Conservation (phyloP, 2,329 filamentous ascomycete species). For the Nemania diffusa region DNA sequence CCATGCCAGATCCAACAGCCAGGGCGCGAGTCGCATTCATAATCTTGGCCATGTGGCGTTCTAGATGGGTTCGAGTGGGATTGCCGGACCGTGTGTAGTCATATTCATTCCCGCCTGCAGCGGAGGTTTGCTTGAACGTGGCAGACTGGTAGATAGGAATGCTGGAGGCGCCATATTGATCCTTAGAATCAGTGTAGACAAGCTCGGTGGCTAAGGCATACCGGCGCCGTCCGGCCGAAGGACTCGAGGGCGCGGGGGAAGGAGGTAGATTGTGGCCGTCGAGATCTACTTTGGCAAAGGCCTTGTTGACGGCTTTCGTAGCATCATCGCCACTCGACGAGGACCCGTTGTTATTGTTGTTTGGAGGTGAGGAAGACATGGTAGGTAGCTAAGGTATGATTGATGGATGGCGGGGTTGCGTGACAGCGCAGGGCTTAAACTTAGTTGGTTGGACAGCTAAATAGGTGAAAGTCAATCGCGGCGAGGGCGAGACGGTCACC, state of each 20-base stretch:
- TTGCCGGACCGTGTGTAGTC: conserved; percentile 99
- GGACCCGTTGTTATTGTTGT: conserved; percentile 44
- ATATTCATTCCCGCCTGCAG: conserved; percentile 85
- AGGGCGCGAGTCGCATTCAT: conserved; percentile 94
- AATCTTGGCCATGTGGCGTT: conserved; percentile 97
- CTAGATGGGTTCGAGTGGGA: conserved; percentile 93
- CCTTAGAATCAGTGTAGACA: conserved; percentile 93
- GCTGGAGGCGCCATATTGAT: conserved; percentile 97
- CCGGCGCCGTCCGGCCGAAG: conserved; percentile 79
- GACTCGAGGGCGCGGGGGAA: conserved; percentile 92
- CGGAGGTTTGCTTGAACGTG: conserved; percentile 94
- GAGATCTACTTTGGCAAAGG: conserved; percentile 73
- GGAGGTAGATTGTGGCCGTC: conserved; percentile 88
- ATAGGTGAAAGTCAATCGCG: background rate
- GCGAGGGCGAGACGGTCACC: background rate
- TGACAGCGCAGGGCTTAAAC: background rate
- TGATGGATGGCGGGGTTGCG: conserved; percentile 8
- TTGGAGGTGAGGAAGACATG: conserved; percentile 41
- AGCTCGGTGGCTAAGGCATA: conserved; percentile 96
- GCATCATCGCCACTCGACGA: conserved; percentile 49
- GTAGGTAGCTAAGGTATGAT: background rate
- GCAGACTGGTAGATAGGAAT: conserved; percentile 98
- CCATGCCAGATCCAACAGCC: conserved; percentile 97
- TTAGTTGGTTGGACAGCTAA: background rate
- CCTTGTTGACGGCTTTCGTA: conserved; percentile 60